Percentiles rank a stretch among this genome's conserved stretches.
Conservation (phyloP, 2,329 filamentous ascomycete species). For the Hysterium pulicare region DNA sequence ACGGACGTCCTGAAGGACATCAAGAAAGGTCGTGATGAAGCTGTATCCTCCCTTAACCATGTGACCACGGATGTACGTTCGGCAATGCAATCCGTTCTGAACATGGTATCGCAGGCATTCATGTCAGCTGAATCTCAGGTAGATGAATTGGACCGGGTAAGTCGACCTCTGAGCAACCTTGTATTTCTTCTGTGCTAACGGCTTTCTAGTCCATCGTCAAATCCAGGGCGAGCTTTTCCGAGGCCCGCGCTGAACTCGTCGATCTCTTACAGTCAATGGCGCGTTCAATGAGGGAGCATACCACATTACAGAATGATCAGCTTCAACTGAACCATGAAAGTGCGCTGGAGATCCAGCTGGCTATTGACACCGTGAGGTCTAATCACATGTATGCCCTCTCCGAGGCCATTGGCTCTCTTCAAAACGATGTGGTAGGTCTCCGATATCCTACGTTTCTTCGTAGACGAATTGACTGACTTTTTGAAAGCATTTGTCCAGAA, state of each 20-base stretch:
- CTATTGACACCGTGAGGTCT: conserved; percentile 1
- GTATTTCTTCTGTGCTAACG: conserved; percentile 13
- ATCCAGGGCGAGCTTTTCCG: conserved; percentile 3
- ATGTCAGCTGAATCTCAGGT: background rate
- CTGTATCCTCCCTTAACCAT: conserved; percentile 3
- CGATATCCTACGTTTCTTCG: background rate
- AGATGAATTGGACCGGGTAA: conserved; percentile 51
- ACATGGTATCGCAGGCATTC: conserved; percentile 5
- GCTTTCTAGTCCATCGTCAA: conserved; percentile 1
- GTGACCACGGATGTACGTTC: conserved; percentile 2
- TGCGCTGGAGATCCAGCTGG: conserved; percentile 5
- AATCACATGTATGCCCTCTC: conserved; percentile 2
- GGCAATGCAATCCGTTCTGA: conserved; percentile 1
- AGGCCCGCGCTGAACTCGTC: conserved; percentile 6
- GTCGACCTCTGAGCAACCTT: too few species aligned
- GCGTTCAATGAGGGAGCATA: background rate
- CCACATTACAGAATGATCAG: conserved; percentile 2
- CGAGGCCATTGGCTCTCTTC: conserved; percentile 3
- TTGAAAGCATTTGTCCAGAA: background rate
- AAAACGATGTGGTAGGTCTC: conserved; percentile 2
- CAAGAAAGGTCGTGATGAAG: background rate
- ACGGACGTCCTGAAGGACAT: conserved; percentile 17
- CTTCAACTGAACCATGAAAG: conserved; percentile 4
- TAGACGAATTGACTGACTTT: background rate
- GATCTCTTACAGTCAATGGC: conserved; percentile 5